Evolutionary conservation across 495 filamentous ascomycete genomes (phyloP), one percentile per base, ranked within the genome.

Genomic region (Aspergillus olivimuriae): DNA sequence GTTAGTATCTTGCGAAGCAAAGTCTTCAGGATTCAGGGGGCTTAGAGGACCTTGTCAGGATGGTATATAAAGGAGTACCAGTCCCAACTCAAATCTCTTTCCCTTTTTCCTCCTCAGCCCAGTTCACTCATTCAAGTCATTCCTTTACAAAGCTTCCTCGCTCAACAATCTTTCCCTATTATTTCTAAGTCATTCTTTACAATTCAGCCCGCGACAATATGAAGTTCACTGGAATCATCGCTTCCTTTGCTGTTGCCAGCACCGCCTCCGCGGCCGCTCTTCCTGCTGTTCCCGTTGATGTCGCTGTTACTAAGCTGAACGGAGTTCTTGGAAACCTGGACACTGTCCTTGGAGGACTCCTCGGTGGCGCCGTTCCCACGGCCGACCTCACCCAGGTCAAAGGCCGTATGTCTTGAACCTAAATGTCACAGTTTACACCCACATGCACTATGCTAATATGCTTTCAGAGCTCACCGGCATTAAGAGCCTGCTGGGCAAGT

Each of bases 201-300:
- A 18, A 21, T 35, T 28, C 12, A 49, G 44, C 38, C 22, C 10
- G 32, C 43, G 42, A 47, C 45, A 64, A 36, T 39, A 70, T 69
- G 67, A 70, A 69, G 60, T 61, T 69, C 58, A 62, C 63, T 48
- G 60, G 58, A 54, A 49, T 61, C 23, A n/a, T 52, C 17, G 51
- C 52, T 18, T 50, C 52, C 19, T 47, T 60, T 17, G 57, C 57
- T 20, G 26, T 57, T 40, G 50, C 52, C 34, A 46, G 54, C 50
- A 48, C 52, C 47, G 55, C 47, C 40, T 51, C 49, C 18, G 50
- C 54, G 31, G 49, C 48, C 41, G 57, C 50, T 34, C 39, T 61
- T 15, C 57, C 57, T 15, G 33, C 28, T 26, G 42, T 38, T 15
- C 22, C 33, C 19, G 14, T 57, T 34, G 23, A 45, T 15, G 34